Base-by-base conservation (phyloP, 1,284 basidiomycete genomes). In the Fomitopsis palustris region DNA sequence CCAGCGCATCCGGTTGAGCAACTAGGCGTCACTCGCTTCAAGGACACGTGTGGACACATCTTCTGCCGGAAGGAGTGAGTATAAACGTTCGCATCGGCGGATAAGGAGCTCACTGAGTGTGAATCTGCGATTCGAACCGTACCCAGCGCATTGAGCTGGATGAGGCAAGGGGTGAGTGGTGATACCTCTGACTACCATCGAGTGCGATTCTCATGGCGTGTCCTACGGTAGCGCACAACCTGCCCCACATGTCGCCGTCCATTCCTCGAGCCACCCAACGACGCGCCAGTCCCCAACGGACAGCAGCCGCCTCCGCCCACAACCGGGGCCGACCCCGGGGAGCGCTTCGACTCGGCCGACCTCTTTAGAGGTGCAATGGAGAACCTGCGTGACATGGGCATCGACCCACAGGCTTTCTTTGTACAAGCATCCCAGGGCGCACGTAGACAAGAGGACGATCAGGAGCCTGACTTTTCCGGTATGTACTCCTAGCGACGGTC, bases 41-140 rank as follows among this genome's bases (percentile, higher is more conserved):
- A 74, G 53, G 69, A 81, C 64, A 71, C 86, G 27, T 92, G 89
- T 65, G 83, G 84, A 6, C 89, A 92, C 68, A 64, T 87, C 19
- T 92, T 91, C 67, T 92, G 89, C 69, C 80, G 86, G 63, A 84
- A 82, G 75, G 89, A 91, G 90, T 90, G 65, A 45, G 62, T 31
- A 17, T 17, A 12, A 37, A 8, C 39, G 14, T 14, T 38, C 17
- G n/a, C 31, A 17, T 8, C 17, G 10, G 61, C 61, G 6, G 4
- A 27, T 17, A 14, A 17, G 23, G 16, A 6, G n/a, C 25, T 47
- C 1, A 27, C 10, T 23, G 7, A 47, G 16, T 47, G 45, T 4
- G 17, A 47, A 4, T 6, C 8, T 47, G 45, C 4, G 17, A 47
- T 9, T 6, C 8, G 25, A 12, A 27, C 29, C 8, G 35, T 37